Evolutionary conservation across 2,329 filamentous ascomycete genomes (phyloP).

Genomic region (Talaromyces funiculosus): DNA sequence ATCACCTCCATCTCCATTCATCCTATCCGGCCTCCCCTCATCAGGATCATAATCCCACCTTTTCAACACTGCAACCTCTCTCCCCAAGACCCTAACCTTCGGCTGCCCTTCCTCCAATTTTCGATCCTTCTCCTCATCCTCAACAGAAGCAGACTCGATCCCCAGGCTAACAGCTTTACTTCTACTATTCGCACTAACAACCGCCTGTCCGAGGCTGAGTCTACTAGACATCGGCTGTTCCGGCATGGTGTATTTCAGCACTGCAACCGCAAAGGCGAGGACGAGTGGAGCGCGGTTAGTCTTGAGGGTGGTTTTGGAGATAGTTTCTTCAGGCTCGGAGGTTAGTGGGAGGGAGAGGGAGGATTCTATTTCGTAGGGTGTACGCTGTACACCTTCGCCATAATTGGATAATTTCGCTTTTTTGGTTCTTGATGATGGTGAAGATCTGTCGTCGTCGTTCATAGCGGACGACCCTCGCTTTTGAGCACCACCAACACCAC

Average conservation of each 20-base stretch:
- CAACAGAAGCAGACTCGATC: conserved; percentile 56
- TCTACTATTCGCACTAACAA: conserved; percentile 74
- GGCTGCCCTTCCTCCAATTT: conserved; percentile 73
- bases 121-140: conserved; percentile 51
- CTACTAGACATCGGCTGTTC: conserved; percentile 79
- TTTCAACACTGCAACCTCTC: conserved; percentile 69
- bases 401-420: conserved; percentile 25
- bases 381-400: conserved; percentile 14
- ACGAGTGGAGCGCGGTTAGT: conserved; percentile 81
- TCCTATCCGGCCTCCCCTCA: conserved; percentile 33
- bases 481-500: conserved; percentile 40
- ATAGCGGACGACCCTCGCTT: conserved; percentile 43
- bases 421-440: conserved; percentile 26
- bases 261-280: conserved; percentile 68
- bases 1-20: conserved; percentile 3
- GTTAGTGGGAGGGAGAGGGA: conserved; percentile 29
- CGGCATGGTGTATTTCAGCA: conserved; percentile 76
- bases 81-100: conserved; percentile 63
- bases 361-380: conserved; percentile 30
- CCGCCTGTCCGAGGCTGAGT: conserved; percentile 74
- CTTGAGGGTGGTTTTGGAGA: conserved; percentile 54
- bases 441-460: conserved; percentile 23
- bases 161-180: conserved; percentile 71
- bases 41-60: conserved; percentile 66
- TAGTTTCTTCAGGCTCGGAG: conserved; percentile 48